Percentiles rank a stretch among this genome's conserved stretches.
Conservation (phyloP, 148 eudicot genomes). For the Amaranthus cruentus region DNA sequence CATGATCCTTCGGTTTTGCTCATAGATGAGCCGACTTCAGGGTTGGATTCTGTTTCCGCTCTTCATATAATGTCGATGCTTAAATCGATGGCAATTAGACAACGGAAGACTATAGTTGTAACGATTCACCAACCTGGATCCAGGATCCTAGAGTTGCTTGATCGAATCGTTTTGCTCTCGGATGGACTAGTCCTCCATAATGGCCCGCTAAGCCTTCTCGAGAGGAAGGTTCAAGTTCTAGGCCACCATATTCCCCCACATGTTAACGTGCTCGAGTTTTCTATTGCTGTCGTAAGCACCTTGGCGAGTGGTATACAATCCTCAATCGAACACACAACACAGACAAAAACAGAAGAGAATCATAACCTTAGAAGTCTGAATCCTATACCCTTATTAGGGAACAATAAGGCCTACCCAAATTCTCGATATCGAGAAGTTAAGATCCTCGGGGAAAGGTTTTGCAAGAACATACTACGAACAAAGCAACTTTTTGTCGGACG, state of each 20-base stretch:
- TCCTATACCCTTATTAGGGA: slow-evolving; percentile 7
- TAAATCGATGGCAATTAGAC: slow-evolving; percentile 54
- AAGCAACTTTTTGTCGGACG: slow-evolving; percentile 76
- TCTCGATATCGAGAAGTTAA: slow-evolving; percentile 45
- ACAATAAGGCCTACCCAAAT: slow-evolving; percentile 42
- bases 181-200: slow-evolving; percentile 62
- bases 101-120: slow-evolving; percentile 68
- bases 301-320: slow-evolving; percentile 35
- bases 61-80: slow-evolving; percentile 66
- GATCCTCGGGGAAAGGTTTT: slow-evolving; percentile 67
- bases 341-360: slow-evolving; percentile 1
- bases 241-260: slow-evolving; percentile 59
- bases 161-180: slow-evolving; percentile 60
- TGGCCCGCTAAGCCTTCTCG: slow-evolving; percentile 59
- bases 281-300: slow-evolving; percentile 56
- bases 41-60: slow-evolving; percentile 85
- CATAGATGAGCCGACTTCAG: slow-evolving; percentile 93
- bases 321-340: slow-evolving; percentile 23
- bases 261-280: slow-evolving; percentile 81
- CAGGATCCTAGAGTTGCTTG: slow-evolving; percentile 68
- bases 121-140: slow-evolving; percentile 94
- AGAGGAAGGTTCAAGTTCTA: slow-evolving; percentile 46
- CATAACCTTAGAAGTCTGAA: not conserved
- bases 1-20: slow-evolving; percentile 72
- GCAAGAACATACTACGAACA: slow-evolving; percentile 75